A percentile compares a stretch with the other conserved stretches of the same genome.
Conservation (phyloP, 192 early-diverging fungal genomes). For the Podila epicladia region DNA sequence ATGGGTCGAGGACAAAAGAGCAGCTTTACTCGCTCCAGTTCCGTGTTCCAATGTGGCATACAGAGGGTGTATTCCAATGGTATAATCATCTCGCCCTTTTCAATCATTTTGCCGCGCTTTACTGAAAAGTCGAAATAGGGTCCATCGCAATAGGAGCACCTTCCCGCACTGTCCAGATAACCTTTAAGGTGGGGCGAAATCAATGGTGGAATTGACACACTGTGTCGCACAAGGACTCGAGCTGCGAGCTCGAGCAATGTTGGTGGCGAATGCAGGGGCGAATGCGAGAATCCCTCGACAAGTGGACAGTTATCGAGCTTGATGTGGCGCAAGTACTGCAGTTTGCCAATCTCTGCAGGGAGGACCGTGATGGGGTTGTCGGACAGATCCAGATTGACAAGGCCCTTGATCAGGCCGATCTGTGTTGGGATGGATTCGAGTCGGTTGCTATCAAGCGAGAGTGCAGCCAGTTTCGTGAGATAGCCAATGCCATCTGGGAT, state of each 20-base stretch:
- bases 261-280: conserved; percentile 61
- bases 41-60: conserved; percentile 77
- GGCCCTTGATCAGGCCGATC: conserved; percentile 66
- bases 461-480: conserved; percentile 70
- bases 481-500: conserved; percentile 70
- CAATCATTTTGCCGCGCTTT: conserved; percentile 69
- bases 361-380: conserved; percentile 72
- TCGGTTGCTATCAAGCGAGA: conserved; percentile 70
- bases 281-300: conserved; percentile 52
- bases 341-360: conserved; percentile 76
- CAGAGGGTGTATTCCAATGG: conserved; percentile 80
- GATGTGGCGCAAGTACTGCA: conserved; percentile 75
- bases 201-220: conserved; percentile 63
- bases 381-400: conserved; percentile 73
- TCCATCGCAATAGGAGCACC: conserved; percentile 81
- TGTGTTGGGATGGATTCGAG: conserved; percentile 70
- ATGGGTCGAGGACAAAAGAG: conserved; percentile 72
- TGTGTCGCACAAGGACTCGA: conserved; percentile 72
- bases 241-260: conserved; percentile 82
- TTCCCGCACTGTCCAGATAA: conserved; percentile 67
- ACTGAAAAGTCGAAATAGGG: conserved; percentile 78
- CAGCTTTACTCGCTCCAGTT: conserved; percentile 69
- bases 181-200: conserved; percentile 65
- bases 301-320: conserved; percentile 65
- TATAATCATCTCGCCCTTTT: conserved; percentile 62